These are phyloP conservation scores for Dacryopinax spathularia DNA, from an alignment of 768 basidiomycete genomes.

Conservation along the genomic window DNA sequence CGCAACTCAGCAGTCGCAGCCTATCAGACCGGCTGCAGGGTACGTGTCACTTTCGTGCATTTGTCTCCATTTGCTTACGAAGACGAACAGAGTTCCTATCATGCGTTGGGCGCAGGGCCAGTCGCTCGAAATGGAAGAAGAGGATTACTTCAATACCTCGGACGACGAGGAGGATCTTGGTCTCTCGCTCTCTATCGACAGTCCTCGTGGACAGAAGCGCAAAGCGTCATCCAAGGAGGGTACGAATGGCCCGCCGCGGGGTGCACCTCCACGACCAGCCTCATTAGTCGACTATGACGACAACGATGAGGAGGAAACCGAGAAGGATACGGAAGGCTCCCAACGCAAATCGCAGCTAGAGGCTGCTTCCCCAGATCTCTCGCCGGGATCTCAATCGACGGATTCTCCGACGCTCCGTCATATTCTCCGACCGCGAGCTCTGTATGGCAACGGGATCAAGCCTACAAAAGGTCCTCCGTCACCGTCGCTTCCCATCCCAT, in stretches of 20 bases:
- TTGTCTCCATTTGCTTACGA: constrained; percentile 13
- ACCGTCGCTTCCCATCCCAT: constrained; percentile 9
- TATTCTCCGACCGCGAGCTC: constrained; percentile 4
- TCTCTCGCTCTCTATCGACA: constrained; percentile 20
- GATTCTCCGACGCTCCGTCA: not conserved
- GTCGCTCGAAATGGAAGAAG: constrained; percentile 61
- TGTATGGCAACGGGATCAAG: not conserved
- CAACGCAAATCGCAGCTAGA: not conserved
- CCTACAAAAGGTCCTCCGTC: constrained; percentile 16
- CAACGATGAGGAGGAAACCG: constrained; percentile 43
- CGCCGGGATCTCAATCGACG: not conserved
- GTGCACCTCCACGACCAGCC: not conserved
- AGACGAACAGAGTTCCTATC: not conserved
- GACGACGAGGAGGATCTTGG: constrained; percentile 52
- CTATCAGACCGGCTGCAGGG: not conserved
- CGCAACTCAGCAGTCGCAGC: not conserved
- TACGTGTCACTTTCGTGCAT: constrained; percentile 16
- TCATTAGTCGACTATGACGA: constrained; percentile 58
- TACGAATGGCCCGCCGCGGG: not conserved
- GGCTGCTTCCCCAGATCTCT: constrained; percentile 7
- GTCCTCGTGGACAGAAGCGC: not conserved
- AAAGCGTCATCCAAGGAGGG: not conserved
- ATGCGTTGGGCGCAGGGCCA: constrained; percentile 28
- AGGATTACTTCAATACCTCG: constrained; percentile 83
- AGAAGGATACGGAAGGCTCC: not conserved